Evolutionary conservation across 140 eudicot species (phyloP).

Genomic region (Oenanthe javanica): DNA sequence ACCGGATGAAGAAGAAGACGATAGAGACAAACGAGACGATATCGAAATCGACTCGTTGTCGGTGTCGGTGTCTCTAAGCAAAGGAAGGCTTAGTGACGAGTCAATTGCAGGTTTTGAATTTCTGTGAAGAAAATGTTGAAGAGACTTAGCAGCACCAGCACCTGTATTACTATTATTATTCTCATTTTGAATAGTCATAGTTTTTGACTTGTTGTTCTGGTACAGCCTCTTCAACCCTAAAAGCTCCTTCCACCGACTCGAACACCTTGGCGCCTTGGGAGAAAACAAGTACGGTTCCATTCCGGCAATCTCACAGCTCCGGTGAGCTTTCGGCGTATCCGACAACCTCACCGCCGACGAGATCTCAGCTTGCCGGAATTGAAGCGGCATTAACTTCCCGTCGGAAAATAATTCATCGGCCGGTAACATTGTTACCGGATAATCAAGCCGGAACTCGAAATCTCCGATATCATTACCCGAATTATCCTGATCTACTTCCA

Average conservation of each 20-base stretch:
- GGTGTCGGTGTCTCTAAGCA: slow-evolving; percentile 47
- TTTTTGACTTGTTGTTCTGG: slow-evolving; percentile 32
- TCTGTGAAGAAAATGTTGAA: slow-evolving; percentile 50
- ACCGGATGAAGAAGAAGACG: slow-evolving; percentile 55
- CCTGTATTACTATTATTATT: background rate
- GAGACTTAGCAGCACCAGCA: slow-evolving; percentile 28
- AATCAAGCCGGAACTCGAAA: slow-evolving; percentile 77
- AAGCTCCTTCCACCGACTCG: slow-evolving; percentile 85
- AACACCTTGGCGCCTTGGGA: slow-evolving; percentile 91
- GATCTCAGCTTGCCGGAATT: slow-evolving; percentile 31
- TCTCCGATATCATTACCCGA: slow-evolving; percentile 38
- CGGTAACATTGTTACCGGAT: slow-evolving; percentile 69
- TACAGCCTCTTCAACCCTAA: slow-evolving; percentile 54
- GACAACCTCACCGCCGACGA: slow-evolving; percentile 26
- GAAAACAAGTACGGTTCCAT: slow-evolving; percentile 62
- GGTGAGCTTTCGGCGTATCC: slow-evolving; percentile 38
- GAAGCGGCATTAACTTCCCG: slow-evolving; percentile 73
- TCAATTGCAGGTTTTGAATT: slow-evolving; percentile 45
- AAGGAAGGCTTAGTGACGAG: slow-evolving; percentile 43
- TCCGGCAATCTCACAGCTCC: slow-evolving; percentile 27
- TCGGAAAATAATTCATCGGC: slow-evolving; percentile 85
- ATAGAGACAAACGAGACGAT: slow-evolving; percentile 60
- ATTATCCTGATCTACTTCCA: slow-evolving; percentile 33
- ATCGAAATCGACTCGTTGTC: slow-evolving; percentile 35
- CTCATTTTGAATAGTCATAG: slow-evolving; percentile 12